Base-by-base conservation (phyloP, 1,284 basidiomycete genomes). In the Pseudozyma pruni region DNA sequence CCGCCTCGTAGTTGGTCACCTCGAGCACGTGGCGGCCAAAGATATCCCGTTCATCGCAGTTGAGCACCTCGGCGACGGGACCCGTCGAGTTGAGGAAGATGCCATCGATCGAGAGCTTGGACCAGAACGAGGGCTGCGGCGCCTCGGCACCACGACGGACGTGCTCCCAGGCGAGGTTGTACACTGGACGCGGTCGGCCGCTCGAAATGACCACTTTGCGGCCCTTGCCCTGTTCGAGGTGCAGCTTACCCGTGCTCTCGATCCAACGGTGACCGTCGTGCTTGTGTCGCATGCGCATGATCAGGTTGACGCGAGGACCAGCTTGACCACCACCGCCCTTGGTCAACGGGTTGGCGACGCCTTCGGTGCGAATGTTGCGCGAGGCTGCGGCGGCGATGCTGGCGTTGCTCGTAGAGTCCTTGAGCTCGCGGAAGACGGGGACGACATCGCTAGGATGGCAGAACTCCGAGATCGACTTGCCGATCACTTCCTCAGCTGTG, bases 401-500 rank as follows among this genome's bases (percentile, higher is more conserved):
- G 33, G 78, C 76, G 22, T 84, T 84, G 67, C 78, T 79, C 13
- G 85, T 85, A 19, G 85, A 85, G 76, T 96, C 94, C 83, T 97
- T 97, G 66, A 97, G 86, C 84, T 95, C 93, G 39, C 94, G 88
- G 87, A 92, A 90, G 67, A 96, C 87, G 0, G 93, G 93, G 1
- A 95, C 90, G 34, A 93, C 86, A 80, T 98, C 94, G 49, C 90
- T 90, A 0, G 90, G 90, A 81, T 96, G 93, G 67, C 92, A 93
- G 60, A 93, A 79, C 85, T 81, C 93, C 89, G 42, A 88, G 85
- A 68, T 96, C 85, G 35, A 87, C 86, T 80, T 88, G 88, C 92
- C 92, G 23, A 93, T 86, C 55, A 97, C 87, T 66, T 95, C 92
- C 38, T 88, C 87, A 4, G 92, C 55, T n/a, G 68, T 73, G 51